These are phyloP conservation scores for Stenogyne calaminthoides DNA, from an alignment of 305 asterid species.

Conservation along the genomic window DNA sequence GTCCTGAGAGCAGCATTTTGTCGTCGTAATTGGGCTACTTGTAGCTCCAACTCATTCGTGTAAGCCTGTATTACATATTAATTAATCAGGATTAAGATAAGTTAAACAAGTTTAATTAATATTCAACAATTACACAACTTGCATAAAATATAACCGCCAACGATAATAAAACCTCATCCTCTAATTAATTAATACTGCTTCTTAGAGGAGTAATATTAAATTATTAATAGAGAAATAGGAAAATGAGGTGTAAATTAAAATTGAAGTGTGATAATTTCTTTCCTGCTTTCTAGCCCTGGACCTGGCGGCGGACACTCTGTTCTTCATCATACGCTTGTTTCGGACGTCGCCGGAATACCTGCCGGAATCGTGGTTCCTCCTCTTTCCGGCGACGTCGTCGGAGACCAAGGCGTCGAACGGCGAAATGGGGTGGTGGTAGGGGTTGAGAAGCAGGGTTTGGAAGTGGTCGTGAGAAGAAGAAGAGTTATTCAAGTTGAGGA, in stretches of 20 bases:
- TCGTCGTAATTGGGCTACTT: conserved; percentile 49
- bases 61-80: conserved; percentile 58
- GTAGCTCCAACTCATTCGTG: conserved; percentile 53
- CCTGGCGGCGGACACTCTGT: conserved; percentile 83
- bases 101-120: background rate
- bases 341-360: conserved; percentile 45
- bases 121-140: too few species aligned
- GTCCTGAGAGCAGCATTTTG: conserved; percentile 58
- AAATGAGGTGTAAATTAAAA: background rate
- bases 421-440: background rate
- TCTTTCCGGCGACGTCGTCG: conserved; percentile 20
- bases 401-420: background rate
- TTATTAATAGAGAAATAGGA: background rate
- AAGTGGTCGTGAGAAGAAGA: background rate
- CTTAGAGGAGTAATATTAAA: too few species aligned
- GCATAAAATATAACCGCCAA: too few species aligned
- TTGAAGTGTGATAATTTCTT: conserved; percentile 13
- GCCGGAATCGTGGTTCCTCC: conserved; percentile 36
- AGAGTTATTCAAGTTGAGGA: background rate
- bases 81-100: background rate
- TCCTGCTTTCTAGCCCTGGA: conserved; percentile 86
- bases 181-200: too few species aligned
- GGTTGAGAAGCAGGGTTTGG: background rate
- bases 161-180: too few species aligned
- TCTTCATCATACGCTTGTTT: conserved; percentile 78